Base-by-base conservation (phyloP, 179 eudicot genomes). In the Corrigiola litoralis region DNA sequence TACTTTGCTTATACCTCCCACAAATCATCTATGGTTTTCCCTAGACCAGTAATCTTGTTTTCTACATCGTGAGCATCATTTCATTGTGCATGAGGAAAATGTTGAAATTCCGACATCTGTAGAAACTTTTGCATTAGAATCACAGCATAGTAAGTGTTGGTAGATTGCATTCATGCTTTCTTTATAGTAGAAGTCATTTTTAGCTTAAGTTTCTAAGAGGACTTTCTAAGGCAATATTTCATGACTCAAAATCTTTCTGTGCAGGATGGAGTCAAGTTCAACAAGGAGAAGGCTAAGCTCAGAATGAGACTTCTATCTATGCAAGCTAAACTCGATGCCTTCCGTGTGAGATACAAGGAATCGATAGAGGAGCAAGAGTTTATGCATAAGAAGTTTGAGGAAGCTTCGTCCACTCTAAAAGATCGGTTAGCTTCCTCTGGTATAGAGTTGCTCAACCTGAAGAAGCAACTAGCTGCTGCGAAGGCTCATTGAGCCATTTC, bases 241-340 rank as follows among this genome's bases (percentile, higher is more conserved):
- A 11, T 46, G 12, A 6, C 5, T 13, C 3, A 6, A 3, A 23
- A 18, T 33, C 45, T 11, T 12, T 38, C 36, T 48, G 5, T 42
- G 53, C 77, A 90, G 97, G 87, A 75, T 60, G 61, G 55, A 52
- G 76, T 75, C 13, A 57, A 42, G 63, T 47, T 65, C 23, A 63
- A 44, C 70, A 82, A 73, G 70, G 91, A 83, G 45, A 84, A 42
- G 67, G 77, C 89, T 24, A 90, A 86, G 76, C 78, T 86, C 7
- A 82, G 84, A 58, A 94, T 86, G 95, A 83, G 85, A 79, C 87
- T 94, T 17, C 67, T 72, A 54, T 84, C 85, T 14, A 72, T 85
- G 36, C 87, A 90, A 49, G 66, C 76, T 6, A 85, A 80, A 72
- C 58, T 81, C 56, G 94, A 87, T 27, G 78, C 84, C 14, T 79